These are phyloP conservation scores for Furcasterigmium furcatum DNA, from an alignment of 2,329 filamentous ascomycete species.

Conservation along the genomic window DNA sequence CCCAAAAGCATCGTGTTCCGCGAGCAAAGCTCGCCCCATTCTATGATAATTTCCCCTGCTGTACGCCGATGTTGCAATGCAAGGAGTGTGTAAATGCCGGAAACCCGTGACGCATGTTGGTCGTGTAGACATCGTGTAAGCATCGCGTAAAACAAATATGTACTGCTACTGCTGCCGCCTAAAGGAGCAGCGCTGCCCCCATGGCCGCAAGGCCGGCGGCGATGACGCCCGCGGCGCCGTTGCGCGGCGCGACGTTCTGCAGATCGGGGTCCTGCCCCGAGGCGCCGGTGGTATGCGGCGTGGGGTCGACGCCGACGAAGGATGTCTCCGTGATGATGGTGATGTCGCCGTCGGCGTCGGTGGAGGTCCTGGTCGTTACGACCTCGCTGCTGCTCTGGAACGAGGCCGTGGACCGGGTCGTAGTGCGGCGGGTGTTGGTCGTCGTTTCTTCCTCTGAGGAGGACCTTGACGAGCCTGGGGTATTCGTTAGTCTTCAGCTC, in stretches of 20 bases:
- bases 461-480: background rate
- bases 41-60: background rate
- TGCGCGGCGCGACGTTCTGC: slow-evolving; percentile 29
- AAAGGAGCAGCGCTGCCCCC: background rate
- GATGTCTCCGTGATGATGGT: slow-evolving; percentile 46
- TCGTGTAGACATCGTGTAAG: too few species aligned
- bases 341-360: slow-evolving; percentile 38
- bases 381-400: slow-evolving; percentile 32
- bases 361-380: slow-evolving; percentile 40
- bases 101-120: background rate
- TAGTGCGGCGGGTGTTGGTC: slow-evolving; percentile 20
- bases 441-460: slow-evolving; percentile 3
- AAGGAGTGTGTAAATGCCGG: slow-evolving; percentile 1
- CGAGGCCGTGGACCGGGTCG: slow-evolving; percentile 19
- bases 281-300: slow-evolving; percentile 20
- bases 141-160: too few species aligned
- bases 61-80: slow-evolving; percentile 1
- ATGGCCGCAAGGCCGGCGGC: slow-evolving; percentile 17
- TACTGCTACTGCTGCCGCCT: too few species aligned
- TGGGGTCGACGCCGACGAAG: slow-evolving; percentile 40
- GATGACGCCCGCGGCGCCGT: slow-evolving; percentile 13
- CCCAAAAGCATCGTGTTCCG: too few species aligned
- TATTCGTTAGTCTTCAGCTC: background rate
- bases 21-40: background rate
- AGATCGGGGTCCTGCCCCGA: slow-evolving; percentile 24